phyloP scores from a whole-genome alignment of 495 filamentous ascomycete genomes.

The Schizothecium vesticola region DNA sequence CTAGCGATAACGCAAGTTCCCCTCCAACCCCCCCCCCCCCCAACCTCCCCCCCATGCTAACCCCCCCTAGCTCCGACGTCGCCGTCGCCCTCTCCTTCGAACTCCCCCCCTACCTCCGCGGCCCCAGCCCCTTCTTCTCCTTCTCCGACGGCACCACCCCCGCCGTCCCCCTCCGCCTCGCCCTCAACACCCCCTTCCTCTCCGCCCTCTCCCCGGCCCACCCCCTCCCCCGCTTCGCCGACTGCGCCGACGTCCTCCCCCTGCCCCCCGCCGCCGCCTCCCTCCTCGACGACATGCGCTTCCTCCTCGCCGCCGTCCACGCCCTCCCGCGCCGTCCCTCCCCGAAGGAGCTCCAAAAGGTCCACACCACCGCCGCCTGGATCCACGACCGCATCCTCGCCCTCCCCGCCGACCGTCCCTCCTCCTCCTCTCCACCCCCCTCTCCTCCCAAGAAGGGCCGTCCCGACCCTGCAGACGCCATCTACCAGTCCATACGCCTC shows the following conservation, averaged over 20 bases:
- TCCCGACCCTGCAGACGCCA: constrained; percentile 17
- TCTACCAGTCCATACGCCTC: constrained; percentile 32
- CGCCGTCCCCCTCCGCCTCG: constrained; percentile 24
- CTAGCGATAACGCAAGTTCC: constrained; percentile 34
- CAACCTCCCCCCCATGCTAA: neutral
- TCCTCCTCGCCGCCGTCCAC: constrained; percentile 27
- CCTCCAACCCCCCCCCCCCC: neutral
- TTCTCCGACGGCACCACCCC: constrained; percentile 21
- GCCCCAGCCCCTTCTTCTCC: constrained; percentile 22
- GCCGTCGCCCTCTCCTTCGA: constrained; percentile 34
- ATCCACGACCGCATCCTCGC: constrained; percentile 27
- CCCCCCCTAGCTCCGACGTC: constrained; percentile 24
- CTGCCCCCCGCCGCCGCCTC: constrained; percentile 29
- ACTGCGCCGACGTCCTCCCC: constrained; percentile 25
- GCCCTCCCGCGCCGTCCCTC: constrained; percentile 25
- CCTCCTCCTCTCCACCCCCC: constrained; percentile 6
- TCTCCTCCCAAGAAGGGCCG: neutral
- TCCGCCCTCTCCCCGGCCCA: constrained; percentile 21
- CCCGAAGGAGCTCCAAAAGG: constrained; percentile 28
- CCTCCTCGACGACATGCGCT: constrained; percentile 39
- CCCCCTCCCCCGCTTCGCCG: constrained; percentile 23
- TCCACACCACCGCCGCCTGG: constrained; percentile 30
- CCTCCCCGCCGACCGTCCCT: constrained; percentile 19
- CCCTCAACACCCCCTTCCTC: constrained; percentile 35
- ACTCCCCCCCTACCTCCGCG: constrained; percentile 22